A percentile compares a stretch with the other conserved stretches of the same genome.
Evolutionary conservation across 768 basidiomycete species (phyloP).

Genomic region (Chlorophyllum brunneum): DNA sequence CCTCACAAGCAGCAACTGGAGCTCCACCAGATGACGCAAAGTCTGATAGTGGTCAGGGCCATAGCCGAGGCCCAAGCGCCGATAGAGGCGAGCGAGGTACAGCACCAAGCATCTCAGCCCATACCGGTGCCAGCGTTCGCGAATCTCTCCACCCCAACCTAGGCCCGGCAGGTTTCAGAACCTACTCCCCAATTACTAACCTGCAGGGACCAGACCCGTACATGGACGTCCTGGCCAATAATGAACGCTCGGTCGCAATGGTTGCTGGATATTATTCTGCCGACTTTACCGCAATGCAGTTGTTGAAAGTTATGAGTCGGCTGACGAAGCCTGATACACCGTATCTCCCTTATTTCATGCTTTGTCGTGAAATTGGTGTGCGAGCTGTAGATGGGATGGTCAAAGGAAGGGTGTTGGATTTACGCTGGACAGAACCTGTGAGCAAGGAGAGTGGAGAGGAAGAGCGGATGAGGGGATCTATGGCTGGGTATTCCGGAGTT

Average conservation of each 20-base stretch:
- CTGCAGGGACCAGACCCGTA: slow-evolving; percentile 24
- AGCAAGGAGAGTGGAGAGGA: slow-evolving; percentile 47
- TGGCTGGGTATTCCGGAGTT: slow-evolving; percentile 8
- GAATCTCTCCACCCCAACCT: slow-evolving; percentile 57
- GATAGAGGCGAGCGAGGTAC: slow-evolving; percentile 17
- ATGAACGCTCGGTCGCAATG: slow-evolving; percentile 30
- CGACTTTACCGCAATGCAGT: slow-evolving; percentile 75
- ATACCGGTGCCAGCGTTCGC: slow-evolving; percentile 33
- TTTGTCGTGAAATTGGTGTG: slow-evolving; percentile 82
- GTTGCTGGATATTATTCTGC: slow-evolving; percentile 47
- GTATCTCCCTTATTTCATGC: slow-evolving; percentile 73
- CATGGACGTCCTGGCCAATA: slow-evolving; percentile 15
- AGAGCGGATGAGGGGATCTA: slow-evolving; percentile 11
- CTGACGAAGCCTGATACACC: slow-evolving; percentile 60
- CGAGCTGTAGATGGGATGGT: slow-evolving; percentile 85
- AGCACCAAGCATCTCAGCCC: slow-evolving; percentile 11
- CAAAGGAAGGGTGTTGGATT: slow-evolving; percentile 66
- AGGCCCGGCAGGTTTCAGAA: slow-evolving; percentile 60
- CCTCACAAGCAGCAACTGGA: slow-evolving; percentile 52
- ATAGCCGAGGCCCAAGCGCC: slow-evolving; percentile 5
- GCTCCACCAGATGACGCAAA: slow-evolving; percentile 22
- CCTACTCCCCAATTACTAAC: slow-evolving; percentile 45
- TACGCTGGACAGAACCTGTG: slow-evolving; percentile 74
- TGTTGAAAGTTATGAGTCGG: slow-evolving; percentile 79
- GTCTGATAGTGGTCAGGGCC: slow-evolving; percentile 15